Base-by-base conservation (phyloP, 257 asterid genomes). In the Jasminum sambac region DNA sequence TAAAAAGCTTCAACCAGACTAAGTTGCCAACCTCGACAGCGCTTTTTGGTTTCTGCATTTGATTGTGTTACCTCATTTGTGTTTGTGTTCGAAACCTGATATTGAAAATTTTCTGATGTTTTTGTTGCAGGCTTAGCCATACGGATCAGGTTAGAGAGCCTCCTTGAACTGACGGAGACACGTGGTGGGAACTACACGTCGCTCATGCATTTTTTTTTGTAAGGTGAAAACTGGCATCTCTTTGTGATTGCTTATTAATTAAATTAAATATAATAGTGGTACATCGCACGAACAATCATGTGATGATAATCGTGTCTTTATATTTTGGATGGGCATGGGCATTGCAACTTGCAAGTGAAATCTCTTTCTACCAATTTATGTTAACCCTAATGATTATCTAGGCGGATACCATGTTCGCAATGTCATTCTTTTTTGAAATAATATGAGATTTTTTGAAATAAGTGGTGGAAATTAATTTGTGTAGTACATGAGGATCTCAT, bases 161-260 rank as follows among this genome's bases (percentile, higher is more conserved):
- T 90, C 75, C 96, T 92, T 61, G 90, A 92, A 88, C 96, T 92
- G 70, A 92, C 91, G 1, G 98, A 92, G 59, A 92, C 96, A 34
- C 96, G 98, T 76, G 98, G 96, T 70, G 87, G 90, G 85, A 92
- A 88, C 80, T 90, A 92, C 84, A 89, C 90, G 96, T 90, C 98
- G 40, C 91, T 92, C 76, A 92, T 92, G 98, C 97, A 92, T n/a
- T 76, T 92, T 90, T 82, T 89, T 92, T 73, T 92, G 98, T 88
- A 92, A 92, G 95, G 98, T 90, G 73, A 41, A 30, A n/a, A 40
- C 59, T 24, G 19, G 43, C 34, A 61, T 43, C 61, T 55, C 16
- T 68, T 50, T 71, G 72, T 55, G 17, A 43, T 63, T 71, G 19
- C 24, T 50, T 71, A n/a, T n/a, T n/a, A n/a, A 71, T 59, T 68